phyloP scores from a whole-genome alignment of 2,329 filamentous ascomycete species.

The Laburnicola sp. region DNA sequence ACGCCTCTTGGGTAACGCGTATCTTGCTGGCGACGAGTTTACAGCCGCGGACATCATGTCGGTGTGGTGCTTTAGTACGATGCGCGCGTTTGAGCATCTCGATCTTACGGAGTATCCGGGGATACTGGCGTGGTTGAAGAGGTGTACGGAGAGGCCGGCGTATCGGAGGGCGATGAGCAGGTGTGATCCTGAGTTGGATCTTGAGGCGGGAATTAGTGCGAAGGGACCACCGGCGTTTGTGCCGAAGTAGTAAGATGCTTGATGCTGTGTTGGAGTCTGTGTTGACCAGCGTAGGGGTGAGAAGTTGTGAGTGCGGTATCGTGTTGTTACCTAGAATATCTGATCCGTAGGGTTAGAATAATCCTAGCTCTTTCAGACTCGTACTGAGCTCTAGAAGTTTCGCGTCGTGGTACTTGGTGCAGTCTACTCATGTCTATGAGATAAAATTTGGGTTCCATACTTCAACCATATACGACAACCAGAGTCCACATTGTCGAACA shows the following conservation, averaged over 20 bases:
- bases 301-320: background rate
- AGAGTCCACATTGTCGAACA: no score
- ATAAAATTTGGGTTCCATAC: no score
- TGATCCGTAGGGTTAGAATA: background rate
- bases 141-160: constrained; percentile 30
- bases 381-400: no score
- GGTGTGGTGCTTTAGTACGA: constrained; percentile 63
- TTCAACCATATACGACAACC: no score
- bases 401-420: no score
- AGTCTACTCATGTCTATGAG: no score
- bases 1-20: constrained; percentile 53
- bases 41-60: constrained; percentile 69
- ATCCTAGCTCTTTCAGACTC: background rate
- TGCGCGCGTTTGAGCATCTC: constrained; percentile 57
- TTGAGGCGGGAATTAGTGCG: constrained; percentile 32
- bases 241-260: constrained; percentile 24
- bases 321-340: background rate
- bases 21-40: constrained; percentile 64
- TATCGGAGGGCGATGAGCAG: constrained; percentile 57
- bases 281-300: background rate
- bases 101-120: constrained; percentile 39
- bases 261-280: background rate
- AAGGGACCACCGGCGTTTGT: constrained; percentile 27
- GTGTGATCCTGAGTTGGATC: constrained; percentile 54
- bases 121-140: constrained; percentile 35